phyloP scores from a whole-genome alignment of 2,329 filamentous ascomycete species.

The Phaeosphaeriaceae sp. region DNA sequence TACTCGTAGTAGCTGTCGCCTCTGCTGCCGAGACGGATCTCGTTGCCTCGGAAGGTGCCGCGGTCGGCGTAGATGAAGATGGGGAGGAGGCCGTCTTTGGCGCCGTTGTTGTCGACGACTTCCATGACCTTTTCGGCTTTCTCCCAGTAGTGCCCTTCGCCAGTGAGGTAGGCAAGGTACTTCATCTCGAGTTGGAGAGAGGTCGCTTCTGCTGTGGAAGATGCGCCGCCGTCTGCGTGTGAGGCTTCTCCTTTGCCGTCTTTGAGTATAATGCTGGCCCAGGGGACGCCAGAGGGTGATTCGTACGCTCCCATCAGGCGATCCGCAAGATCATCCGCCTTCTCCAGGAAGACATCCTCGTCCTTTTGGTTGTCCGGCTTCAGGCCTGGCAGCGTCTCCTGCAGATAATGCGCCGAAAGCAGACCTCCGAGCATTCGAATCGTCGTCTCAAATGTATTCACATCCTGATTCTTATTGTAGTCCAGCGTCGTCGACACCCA shows the following conservation, averaged over 20 bases:
- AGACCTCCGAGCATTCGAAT: constrained; percentile 96
- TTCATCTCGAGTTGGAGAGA: constrained; percentile 96
- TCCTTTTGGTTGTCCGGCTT: constrained; percentile 76
- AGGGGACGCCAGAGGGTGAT: constrained; percentile 84
- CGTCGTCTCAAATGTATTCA: constrained; percentile 97
- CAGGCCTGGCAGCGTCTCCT: constrained; percentile 79
- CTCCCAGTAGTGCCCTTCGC: constrained; percentile 92
- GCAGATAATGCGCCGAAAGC: constrained; percentile 93
- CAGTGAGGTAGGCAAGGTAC: constrained; percentile 92
- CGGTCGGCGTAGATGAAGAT: constrained; percentile 85
- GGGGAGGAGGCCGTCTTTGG: constrained; percentile 82
- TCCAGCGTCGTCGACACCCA: constrained; percentile 84
- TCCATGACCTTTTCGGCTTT: constrained; percentile 90
- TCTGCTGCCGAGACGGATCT: constrained; percentile 90
- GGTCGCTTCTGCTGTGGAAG: constrained; percentile 92
- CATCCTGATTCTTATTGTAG: constrained; percentile 92
- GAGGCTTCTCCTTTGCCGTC: constrained; percentile 78
- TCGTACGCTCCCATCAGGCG: constrained; percentile 88
- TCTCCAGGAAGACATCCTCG: constrained; percentile 94
- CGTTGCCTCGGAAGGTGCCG: constrained; percentile 80
- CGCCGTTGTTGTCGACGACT: constrained; percentile 82
- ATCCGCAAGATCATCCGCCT: constrained; percentile 91
- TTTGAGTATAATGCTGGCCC: constrained; percentile 86
- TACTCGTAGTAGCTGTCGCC: constrained; percentile 99
- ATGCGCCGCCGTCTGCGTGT: constrained; percentile 84